Conservation (phyloP, 164 flowering plant genomes). For the Piper betle region DNA sequence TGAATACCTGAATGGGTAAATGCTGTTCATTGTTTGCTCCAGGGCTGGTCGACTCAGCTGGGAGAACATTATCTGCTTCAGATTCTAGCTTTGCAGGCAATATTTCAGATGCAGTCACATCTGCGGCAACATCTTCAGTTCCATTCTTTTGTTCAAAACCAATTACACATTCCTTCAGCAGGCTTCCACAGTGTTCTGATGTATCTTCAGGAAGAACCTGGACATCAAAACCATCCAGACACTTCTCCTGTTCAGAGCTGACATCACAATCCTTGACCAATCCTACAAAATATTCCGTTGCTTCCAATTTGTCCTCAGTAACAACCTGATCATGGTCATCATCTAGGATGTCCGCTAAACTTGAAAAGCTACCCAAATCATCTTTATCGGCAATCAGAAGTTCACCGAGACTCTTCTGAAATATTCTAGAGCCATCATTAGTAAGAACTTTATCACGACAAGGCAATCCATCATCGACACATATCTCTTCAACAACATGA, state of each 20-base stretch:
- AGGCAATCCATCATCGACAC: slow-evolving; percentile 49
- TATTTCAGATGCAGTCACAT: not conserved
- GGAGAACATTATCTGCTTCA: not conserved
- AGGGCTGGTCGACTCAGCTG: not conserved
- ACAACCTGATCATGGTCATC: not conserved
- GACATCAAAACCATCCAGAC: too few species aligned
- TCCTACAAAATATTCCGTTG: not conserved
- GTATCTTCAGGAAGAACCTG: too few species aligned
- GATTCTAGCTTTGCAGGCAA: not conserved
- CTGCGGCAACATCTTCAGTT: not conserved
- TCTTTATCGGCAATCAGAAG: slow-evolving; percentile 13
- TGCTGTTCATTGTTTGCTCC: not conserved
- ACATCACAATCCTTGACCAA: not conserved
- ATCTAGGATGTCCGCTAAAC: slow-evolving; percentile 6
- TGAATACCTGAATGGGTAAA: not conserved
- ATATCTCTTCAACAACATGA: slow-evolving; percentile 44
- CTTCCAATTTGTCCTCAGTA: not conserved
- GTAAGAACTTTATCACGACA: slow-evolving; percentile 23
- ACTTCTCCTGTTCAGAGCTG: too few species aligned
- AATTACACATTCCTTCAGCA: not conserved
- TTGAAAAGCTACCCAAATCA: slow-evolving; percentile 7
- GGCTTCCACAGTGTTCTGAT: too few species aligned
- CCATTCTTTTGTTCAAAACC: not conserved
- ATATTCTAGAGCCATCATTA: slow-evolving; percentile 13
- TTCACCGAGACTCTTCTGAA: slow-evolving; percentile 6